Evolutionary conservation across 1,284 basidiomycete genomes (phyloP).

Genomic region (Paramarasmius palmivorus): DNA sequence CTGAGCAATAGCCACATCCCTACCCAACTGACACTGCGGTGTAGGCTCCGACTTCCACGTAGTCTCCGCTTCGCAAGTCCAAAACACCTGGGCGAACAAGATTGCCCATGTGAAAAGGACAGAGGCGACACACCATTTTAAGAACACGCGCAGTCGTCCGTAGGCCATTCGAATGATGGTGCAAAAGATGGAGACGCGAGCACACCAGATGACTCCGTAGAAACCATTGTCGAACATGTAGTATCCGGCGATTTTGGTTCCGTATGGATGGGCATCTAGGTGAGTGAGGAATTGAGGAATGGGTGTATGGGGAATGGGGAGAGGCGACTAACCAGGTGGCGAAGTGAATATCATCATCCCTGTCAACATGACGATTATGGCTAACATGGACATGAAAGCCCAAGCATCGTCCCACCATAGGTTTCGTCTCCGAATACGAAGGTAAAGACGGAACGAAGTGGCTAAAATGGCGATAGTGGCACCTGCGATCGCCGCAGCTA

Average conservation of each 20-base stretch:
- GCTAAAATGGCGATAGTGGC: background rate
- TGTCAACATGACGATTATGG: background rate
- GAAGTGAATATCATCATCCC: constrained; percentile 1
- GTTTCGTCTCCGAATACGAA: no score
- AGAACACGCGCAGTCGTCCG: background rate
- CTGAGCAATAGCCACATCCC: constrained; percentile 5
- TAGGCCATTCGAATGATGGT: background rate
- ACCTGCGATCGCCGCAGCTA: background rate
- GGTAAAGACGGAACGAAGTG: background rate
- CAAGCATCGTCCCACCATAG: no score
- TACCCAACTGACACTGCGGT: constrained; percentile 3
- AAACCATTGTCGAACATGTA: no score
- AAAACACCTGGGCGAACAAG: background rate
- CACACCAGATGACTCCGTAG: background rate
- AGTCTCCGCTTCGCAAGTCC: background rate
- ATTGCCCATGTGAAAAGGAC: background rate
- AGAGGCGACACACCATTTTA: background rate
- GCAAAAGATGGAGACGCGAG: constrained; percentile 2
- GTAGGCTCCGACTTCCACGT: background rate
- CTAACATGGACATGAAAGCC: background rate
- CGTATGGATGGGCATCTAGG: no score
- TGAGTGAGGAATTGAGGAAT: background rate
- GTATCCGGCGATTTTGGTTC: background rate
- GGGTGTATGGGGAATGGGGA: background rate
- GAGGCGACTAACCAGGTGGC: background rate